Conservation (phyloP, 108 stramenopile species). For the Fistulifera solaris region DNA sequence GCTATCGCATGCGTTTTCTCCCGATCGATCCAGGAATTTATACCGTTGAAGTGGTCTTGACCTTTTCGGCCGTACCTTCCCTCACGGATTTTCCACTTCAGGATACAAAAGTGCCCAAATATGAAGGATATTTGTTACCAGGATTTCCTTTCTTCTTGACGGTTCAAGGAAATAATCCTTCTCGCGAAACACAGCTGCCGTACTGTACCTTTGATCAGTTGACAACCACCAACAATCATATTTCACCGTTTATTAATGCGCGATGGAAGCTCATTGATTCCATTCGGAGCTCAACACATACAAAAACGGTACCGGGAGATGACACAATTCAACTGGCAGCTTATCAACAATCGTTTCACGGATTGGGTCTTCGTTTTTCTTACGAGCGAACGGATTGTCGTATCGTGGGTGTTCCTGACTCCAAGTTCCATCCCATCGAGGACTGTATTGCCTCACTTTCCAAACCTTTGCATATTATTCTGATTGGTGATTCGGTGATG, state of each 20-base stretch:
- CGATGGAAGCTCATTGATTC: constrained; percentile 34
- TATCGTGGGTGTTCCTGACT: neutral
- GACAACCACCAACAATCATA: constrained; percentile 16
- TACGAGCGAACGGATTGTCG: constrained; percentile 28
- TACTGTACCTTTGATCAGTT: constrained; percentile 22
- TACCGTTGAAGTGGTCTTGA: constrained; percentile 64
- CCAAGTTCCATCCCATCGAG: neutral
- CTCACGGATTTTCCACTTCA: constrained; percentile 38
- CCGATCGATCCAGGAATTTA: constrained; percentile 52
- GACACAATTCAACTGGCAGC: constrained; percentile 20
- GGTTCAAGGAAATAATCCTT: constrained; percentile 5
- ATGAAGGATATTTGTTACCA: constrained; percentile 66
- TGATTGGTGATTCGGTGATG: constrained; percentile 70
- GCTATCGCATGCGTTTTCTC: constrained; percentile 29
- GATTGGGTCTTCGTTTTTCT: constrained; percentile 48
- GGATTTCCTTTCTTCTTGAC: constrained; percentile 46
- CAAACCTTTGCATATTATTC: constrained; percentile 38
- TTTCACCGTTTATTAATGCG: constrained; percentile 1
- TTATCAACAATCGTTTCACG: constrained; percentile 47
- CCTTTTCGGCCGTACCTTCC: constrained; percentile 48
- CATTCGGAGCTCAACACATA: constrained; percentile 21
- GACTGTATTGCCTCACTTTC: too few relatives aligned
- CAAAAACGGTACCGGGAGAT: neutral
- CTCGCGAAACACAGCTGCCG: constrained; percentile 12
- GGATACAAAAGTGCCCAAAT: constrained; percentile 27